Evolutionary conservation across 768 basidiomycete genomes (phyloP), one percentile per base, ranked within the genome.

Genomic region (Neoboletus magnificus): DNA sequence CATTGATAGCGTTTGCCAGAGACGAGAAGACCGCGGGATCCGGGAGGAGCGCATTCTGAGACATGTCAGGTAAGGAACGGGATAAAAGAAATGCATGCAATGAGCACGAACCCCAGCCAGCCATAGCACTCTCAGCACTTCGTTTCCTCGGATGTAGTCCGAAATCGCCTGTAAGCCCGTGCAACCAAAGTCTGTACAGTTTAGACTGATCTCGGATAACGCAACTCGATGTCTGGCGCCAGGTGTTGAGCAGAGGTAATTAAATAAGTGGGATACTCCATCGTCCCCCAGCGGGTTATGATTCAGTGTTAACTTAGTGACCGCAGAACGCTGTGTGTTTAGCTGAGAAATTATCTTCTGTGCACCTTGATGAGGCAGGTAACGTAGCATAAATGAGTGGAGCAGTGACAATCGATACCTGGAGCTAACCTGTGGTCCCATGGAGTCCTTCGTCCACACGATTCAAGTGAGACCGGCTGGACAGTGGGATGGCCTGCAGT

Each of bases 261-360:
- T 67, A 66, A 87, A 85, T 11, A 88, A 67, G 8, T 73, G 68
- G 27, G 74, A 71, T 57, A 79, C 75, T 13, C 86, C 86, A 20
- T 81, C 79, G 61, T 86, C 80, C 5, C 79, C 79, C 3, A 88
- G 76, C 6, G 73, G 60, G 60, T 85, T 88, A 54, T 84, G 78
- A 12, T 81, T 79, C 23, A 87, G 60, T 20, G 79, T 71, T 32
- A 87, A 72, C 59, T 77, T 81, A 30, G 76, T 77, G 39, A 86
- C 76, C 2, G 65, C 58, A 32, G 62, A 56, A 23, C 73, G 74
- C 23, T 78, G 79, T 16, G 73, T 61, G 2, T 69, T 72, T 27
- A 87, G 74, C 50, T 75, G 68, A 12, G 72, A 66, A 22, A 87
- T 79, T 23, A 87, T 68, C 43, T 74, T 71, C 54, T 78, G 76